Conservation (phyloP, 176 grass and related monocot species). For the Carex kokanica region DNA sequence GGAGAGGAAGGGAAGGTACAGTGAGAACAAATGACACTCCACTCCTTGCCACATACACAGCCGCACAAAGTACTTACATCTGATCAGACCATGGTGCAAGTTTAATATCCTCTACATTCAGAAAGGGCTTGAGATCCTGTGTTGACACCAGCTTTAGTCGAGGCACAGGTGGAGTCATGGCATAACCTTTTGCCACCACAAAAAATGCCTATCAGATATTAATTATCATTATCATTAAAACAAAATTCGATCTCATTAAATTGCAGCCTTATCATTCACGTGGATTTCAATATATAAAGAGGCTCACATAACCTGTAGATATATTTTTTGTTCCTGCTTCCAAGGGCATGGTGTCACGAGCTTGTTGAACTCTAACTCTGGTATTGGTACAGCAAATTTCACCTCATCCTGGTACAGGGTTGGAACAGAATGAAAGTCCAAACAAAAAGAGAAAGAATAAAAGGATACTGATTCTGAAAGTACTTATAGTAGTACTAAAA, state of each 20-base stretch:
- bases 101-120: constrained; percentile 80
- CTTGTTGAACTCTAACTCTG: constrained; percentile 70
- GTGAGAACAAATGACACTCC: neutral
- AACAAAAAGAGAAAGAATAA: neutral
- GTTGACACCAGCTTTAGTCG: constrained; percentile 79
- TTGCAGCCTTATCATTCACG: constrained; percentile 11
- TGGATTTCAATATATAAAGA: constrained; percentile 23
- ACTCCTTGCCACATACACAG: neutral
- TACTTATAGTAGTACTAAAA: neutral
- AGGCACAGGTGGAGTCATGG: constrained; percentile 60
- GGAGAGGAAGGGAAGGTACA: neutral
- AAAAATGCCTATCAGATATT: constrained; percentile 62
- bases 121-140: constrained; percentile 66
- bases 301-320: constrained; percentile 52
- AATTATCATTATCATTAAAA: constrained; percentile 33
- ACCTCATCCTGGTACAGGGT: constrained; percentile 62
- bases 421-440: constrained; percentile 15
- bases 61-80: constrained; percentile 59
- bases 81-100: constrained; percentile 76
- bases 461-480: neutral
- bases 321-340: constrained; percentile 82
- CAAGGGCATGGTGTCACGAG: constrained; percentile 74
- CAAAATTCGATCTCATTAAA: neutral
- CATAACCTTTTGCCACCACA: constrained; percentile 63
- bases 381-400: constrained; percentile 90